phyloP scores from a whole-genome alignment of 345 rosid genomes.

The Arabidopsis thaliana region DNA sequence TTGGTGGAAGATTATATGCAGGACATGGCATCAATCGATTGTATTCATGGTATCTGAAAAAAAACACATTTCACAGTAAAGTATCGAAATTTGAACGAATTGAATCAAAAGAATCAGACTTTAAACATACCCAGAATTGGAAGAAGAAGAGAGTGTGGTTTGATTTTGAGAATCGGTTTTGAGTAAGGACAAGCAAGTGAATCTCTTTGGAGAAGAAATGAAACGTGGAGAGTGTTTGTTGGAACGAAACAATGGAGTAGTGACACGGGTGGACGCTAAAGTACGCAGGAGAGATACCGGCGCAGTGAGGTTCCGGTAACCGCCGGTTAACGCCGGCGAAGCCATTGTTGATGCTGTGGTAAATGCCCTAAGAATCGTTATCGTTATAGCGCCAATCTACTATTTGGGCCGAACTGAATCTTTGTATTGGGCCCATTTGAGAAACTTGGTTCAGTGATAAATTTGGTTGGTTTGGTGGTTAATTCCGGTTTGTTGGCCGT shows the following conservation, averaged over 20 bases:
- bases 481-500: not conserved
- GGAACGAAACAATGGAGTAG: conserved; percentile 21
- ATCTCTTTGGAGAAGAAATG: conserved; percentile 40
- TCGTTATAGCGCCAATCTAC: conserved; percentile 36
- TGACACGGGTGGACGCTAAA: conserved; percentile 45
- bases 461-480: conserved; percentile 10
- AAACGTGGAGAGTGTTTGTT: conserved; percentile 32
- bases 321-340: conserved; percentile 52
- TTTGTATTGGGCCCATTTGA: conserved; percentile 1
- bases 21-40: conserved; percentile 83
- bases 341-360: conserved; percentile 33
- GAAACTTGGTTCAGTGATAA: not conserved
- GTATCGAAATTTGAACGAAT: not conserved
- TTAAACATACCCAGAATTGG: conserved; percentile 55
- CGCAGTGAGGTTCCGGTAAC: conserved; percentile 51
- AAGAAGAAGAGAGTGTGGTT: conserved; percentile 41
- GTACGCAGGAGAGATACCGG: conserved; percentile 51
- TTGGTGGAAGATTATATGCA: conserved; percentile 57
- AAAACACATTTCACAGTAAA: conserved; percentile 8
- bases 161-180: conserved; percentile 39
- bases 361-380: conserved; percentile 35
- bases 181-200: conserved; percentile 50
- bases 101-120: conserved; percentile 8
- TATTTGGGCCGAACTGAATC: not conserved
- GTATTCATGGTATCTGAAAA: conserved; percentile 65